Evolutionary conservation across 371 early-diverging fungal genomes (phyloP), one percentile per base, ranked within the genome.

Genomic region (Mortierella sp.): DNA sequence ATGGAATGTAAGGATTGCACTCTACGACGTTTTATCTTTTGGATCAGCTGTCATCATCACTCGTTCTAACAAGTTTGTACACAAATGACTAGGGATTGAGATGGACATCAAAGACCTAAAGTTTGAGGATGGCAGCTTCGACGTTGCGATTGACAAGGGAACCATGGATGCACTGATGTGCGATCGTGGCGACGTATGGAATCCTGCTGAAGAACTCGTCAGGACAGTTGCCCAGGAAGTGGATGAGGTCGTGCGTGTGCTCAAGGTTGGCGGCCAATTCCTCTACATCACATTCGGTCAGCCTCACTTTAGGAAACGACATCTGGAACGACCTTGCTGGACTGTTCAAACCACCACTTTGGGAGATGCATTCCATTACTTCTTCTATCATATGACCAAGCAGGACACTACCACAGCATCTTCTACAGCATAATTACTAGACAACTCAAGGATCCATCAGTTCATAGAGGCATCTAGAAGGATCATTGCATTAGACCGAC

Each of bases 231-330:
- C 81, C n/a, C 74, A 80, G 21, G 94, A 93, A 64, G 89, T 96
- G 34, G 86, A 85, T 46, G 93, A 94, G 63, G 94, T 93, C 5
- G 80, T 84, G 27, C 79, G 90, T 22, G 88, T 89, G n/a, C 82
- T 95, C 56, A 91, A 90, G 52, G 79, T 85, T 8, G 90, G 88
- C 5, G 96, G 95, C 40, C 76, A 81, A 40, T 95, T 96, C 67
- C 76, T 95, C 28, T 95, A 95, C 66, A 91, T 95, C 54, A 95
- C 96, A 0, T 95, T 94, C 83, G 93, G 92, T 14, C 95, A 94
- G 72, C 96, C 96, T 53, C 96, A 95, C 68, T 95, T 95, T 73
- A 86, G 95, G 53, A 87, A 85, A 71, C 79, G 88, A 58, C 90
- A 92, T 66, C 79, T 94, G 47, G 84, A 84, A 67, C 83, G 93